These are phyloP conservation scores for Recurvomyces mirabilis DNA, from an alignment of 495 filamentous ascomycete species.

Conservation along the genomic window DNA sequence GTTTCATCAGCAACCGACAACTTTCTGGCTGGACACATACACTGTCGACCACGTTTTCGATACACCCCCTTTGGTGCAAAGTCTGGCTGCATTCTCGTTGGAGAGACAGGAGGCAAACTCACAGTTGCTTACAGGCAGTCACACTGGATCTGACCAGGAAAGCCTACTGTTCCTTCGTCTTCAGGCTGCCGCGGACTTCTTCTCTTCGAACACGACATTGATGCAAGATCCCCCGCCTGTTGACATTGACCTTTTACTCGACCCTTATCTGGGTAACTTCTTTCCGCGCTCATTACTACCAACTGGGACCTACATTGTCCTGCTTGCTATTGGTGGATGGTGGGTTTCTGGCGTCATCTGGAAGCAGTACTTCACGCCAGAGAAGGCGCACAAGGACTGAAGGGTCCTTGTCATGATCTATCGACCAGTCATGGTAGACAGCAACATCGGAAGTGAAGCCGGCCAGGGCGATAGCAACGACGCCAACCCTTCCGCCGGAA, in stretches of 20 bases:
- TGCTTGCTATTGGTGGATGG: constrained; percentile 28
- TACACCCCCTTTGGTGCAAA: constrained; percentile 48
- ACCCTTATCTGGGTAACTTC: constrained; percentile 52
- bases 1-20: constrained; percentile 65
- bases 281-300: constrained; percentile 32
- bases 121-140: neutral
- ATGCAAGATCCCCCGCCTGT: constrained; percentile 71
- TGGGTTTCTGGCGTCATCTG: constrained; percentile 29
- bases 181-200: constrained; percentile 71
- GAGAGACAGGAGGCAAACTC: constrained; percentile 30
- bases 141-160: neutral
- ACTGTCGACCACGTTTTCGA: constrained; percentile 47
- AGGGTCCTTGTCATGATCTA: neutral
- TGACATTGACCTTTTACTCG: constrained; percentile 75
- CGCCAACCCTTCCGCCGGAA: no score
- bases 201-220: constrained; percentile 55
- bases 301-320: constrained; percentile 29
- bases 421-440: neutral
- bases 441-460: neutral
- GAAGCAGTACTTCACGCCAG: constrained; percentile 19
- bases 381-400: constrained; percentile 27
- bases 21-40: constrained; percentile 58
- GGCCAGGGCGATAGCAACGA: neutral
- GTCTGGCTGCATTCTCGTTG: constrained; percentile 52
- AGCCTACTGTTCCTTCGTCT: constrained; percentile 63